These are phyloP conservation scores for Trichoderma breve DNA, from an alignment of 2,329 filamentous ascomycete genomes.

Conservation along the genomic window DNA sequence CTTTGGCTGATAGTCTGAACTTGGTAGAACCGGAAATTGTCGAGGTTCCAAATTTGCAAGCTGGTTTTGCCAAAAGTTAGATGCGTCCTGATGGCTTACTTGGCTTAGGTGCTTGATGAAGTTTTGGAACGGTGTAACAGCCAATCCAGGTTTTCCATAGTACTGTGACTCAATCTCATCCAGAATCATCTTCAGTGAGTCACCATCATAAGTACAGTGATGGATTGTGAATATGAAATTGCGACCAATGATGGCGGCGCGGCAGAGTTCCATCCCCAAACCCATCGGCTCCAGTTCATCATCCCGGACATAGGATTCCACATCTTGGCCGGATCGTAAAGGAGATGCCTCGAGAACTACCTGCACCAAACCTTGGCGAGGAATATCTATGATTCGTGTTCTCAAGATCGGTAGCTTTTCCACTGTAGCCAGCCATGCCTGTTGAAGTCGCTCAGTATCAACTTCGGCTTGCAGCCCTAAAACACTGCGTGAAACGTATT, in stretches of 20 bases:
- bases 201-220: slow-evolving; percentile 13
- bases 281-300: slow-evolving; percentile 15
- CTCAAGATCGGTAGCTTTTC: slow-evolving; percentile 7
- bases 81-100: neutral
- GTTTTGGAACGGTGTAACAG: neutral
- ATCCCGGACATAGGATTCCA: neutral
- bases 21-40: neutral
- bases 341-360: neutral
- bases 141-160: neutral
- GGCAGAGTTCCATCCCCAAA: slow-evolving; percentile 4
- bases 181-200: neutral
- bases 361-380: neutral
- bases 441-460: neutral
- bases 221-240: slow-evolving; percentile 17
- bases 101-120: slow-evolving; percentile 8
- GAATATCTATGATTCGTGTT: slow-evolving; percentile 7
- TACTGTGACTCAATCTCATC: slow-evolving; percentile 8
- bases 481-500: slow-evolving; percentile 12
- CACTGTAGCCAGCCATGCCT: slow-evolving; percentile 6
- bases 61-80: slow-evolving; percentile 3
- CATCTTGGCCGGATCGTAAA: neutral
- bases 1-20: neutral
- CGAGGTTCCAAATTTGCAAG: neutral
- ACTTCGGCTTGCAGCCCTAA: neutral
- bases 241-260: neutral